Percentiles rank a stretch among this genome's conserved stretches.
These are phyloP conservation scores for Plasmodium yoelii DNA, from an alignment of 169 alveolate genomes.

Conservation along the genomic window DNA sequence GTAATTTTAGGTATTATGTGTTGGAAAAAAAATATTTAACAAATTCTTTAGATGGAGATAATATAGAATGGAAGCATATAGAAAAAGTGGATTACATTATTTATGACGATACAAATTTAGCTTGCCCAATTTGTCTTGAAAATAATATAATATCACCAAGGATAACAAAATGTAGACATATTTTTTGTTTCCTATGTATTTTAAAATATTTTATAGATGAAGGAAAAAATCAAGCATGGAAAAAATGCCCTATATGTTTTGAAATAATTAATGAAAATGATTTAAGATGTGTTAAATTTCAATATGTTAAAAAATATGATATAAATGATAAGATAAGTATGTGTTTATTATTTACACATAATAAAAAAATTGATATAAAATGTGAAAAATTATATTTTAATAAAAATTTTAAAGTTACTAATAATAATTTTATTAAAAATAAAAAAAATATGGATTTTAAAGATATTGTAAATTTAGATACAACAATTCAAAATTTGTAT, in stretches of 20 bases:
- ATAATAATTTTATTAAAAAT: conserved; percentile 57
- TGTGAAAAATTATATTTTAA: conserved; percentile 35
- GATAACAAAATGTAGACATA: conserved; percentile 79
- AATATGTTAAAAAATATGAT: conserved; percentile 51
- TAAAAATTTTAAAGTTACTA: conserved; percentile 59
- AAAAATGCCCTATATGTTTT: conserved; percentile 46
- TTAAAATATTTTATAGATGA: conserved; percentile 78
- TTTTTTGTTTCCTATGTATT: conserved; percentile 80
- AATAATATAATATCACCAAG: conserved; percentile 77
- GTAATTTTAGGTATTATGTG: conserved; percentile 72
- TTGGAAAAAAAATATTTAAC: conserved; percentile 50
- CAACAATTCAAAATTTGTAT: conserved; percentile 49
- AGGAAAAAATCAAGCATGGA: conserved; percentile 42
- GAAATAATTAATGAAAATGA: conserved; percentile 65
- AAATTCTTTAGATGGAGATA: conserved; percentile 14
- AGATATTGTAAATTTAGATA: conserved; percentile 36
- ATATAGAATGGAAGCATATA: conserved; percentile 77
- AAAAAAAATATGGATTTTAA: conserved; percentile 39
- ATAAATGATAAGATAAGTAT: conserved; percentile 40
- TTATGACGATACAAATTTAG: conserved; percentile 75
- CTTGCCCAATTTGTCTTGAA: conserved; percentile 82
- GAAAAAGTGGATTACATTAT: conserved; percentile 78
- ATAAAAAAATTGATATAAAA: conserved; percentile 53
- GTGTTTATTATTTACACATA: conserved; percentile 58
- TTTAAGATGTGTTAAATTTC: conserved; percentile 49